phyloP scores from a whole-genome alignment of 176 grass and related monocot genomes.

The Chloris gayana region DNA sequence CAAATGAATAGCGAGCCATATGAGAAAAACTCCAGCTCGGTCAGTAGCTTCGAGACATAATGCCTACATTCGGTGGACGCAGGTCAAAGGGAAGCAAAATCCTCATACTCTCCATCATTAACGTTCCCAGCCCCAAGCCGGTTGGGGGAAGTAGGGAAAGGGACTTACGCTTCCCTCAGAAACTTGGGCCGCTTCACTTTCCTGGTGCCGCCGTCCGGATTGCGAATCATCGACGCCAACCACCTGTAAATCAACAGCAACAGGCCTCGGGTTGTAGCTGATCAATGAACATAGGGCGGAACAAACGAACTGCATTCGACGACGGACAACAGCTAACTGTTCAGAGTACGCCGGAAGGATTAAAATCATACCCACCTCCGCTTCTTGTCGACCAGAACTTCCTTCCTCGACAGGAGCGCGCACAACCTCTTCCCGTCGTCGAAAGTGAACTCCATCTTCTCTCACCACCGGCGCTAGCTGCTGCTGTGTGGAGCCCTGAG shows the following conservation, averaged over 20 bases:
- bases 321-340: not conserved
- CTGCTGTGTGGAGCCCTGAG: no score
- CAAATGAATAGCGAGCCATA: not conserved
- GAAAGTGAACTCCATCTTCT: constrained; percentile 34
- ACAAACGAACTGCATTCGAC: not conserved
- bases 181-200: constrained; percentile 44
- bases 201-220: not conserved
- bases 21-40: not conserved
- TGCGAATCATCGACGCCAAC: constrained; percentile 26
- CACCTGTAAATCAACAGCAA: constrained; percentile 31
- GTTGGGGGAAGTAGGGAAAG: not conserved
- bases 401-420: constrained; percentile 33
- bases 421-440: constrained; percentile 39
- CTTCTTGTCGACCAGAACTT: constrained; percentile 34
- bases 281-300: not conserved
- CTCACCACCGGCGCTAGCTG: not conserved
- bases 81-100: not conserved
- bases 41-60: not conserved
- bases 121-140: not conserved
- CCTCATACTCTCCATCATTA: not conserved
- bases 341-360: not conserved
- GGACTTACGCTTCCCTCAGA: constrained; percentile 28
- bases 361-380: constrained; percentile 8
- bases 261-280: not conserved
- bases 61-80: not conserved